phyloP scores from a whole-genome alignment of 2,329 filamentous ascomycete species.

The Alternaria gansuensis region DNA sequence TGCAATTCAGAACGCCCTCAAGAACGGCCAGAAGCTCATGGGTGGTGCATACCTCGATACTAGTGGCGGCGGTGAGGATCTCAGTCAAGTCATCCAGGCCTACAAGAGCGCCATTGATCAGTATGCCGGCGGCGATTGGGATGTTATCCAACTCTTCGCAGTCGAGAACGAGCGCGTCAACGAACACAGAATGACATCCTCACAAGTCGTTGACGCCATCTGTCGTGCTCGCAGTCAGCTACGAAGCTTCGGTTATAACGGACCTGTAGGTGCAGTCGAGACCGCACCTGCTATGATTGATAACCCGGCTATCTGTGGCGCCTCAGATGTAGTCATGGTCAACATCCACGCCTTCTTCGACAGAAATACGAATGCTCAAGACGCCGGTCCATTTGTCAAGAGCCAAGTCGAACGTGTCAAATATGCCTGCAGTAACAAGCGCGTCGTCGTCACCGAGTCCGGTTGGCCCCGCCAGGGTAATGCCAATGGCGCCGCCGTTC shows the following conservation, averaged over 20 bases:
- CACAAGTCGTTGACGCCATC: constrained; percentile 67
- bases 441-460: constrained; percentile 79
- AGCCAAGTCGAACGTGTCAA: constrained; percentile 62
- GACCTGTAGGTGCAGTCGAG: constrained; percentile 81
- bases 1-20: constrained; percentile 69
- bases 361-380: constrained; percentile 63
- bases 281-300: constrained; percentile 74
- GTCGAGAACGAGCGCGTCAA: constrained; percentile 83
- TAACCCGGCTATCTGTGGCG: constrained; percentile 74
- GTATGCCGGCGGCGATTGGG: constrained; percentile 67
- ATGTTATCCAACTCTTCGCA: constrained; percentile 72
- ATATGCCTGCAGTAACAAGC: constrained; percentile 62
- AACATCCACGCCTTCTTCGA: constrained; percentile 91
- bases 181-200: constrained; percentile 59
- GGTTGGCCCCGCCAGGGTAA: constrained; percentile 81
- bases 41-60: constrained; percentile 75
- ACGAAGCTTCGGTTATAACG: constrained; percentile 70
- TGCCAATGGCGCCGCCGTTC: constrained; percentile 73
- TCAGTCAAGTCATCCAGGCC: constrained; percentile 63
- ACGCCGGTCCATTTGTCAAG: constrained; percentile 73
- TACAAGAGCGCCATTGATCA: constrained; percentile 67
- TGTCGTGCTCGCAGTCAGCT: constrained; percentile 66
- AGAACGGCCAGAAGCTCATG: constrained; percentile 74
- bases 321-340: constrained; percentile 79
- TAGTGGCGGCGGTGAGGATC: constrained; percentile 49